These are phyloP conservation scores for Pythium phragmiticola DNA, from an alignment of 352 stramenopile species.

Conservation along the genomic window DNA sequence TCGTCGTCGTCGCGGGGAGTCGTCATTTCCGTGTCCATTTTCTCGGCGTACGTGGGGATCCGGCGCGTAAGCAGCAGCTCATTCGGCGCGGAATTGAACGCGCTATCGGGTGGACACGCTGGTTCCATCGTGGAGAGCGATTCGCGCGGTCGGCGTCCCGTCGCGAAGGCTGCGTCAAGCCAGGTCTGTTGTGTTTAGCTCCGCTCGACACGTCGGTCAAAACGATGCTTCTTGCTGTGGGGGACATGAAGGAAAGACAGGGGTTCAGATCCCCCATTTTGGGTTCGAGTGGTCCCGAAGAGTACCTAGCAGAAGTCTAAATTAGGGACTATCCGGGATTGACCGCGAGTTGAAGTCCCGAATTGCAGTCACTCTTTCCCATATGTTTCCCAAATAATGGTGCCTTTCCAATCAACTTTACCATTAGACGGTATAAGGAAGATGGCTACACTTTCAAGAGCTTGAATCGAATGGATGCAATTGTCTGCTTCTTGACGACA, in stretches of 20 bases:
- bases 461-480: constrained; percentile 2
- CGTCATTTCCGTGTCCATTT: constrained; percentile 31
- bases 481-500: constrained; percentile 8
- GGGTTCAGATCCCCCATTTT: neutral
- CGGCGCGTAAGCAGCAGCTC: constrained; percentile 9
- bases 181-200: constrained; percentile 6
- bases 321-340: constrained; percentile 1
- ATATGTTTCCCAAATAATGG: neutral
- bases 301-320: constrained; percentile 5
- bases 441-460: constrained; percentile 16
- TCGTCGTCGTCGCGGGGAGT: constrained; percentile 11
- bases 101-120: constrained; percentile 11
- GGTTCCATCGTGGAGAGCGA: constrained; percentile 16
- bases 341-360: constrained; percentile 3
- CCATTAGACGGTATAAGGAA: neutral
- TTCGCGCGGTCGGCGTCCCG: neutral
- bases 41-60: constrained; percentile 8
- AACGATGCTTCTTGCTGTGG: neutral
- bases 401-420: constrained; percentile 14
- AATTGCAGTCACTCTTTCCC: neutral
- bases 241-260: constrained; percentile 12
- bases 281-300: constrained; percentile 16
- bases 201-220: constrained; percentile 24
- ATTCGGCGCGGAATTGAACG: constrained; percentile 12
- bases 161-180: neutral